Conservation (phyloP, 2,329 filamentous ascomycete species). For the Nemania serpens region DNA sequence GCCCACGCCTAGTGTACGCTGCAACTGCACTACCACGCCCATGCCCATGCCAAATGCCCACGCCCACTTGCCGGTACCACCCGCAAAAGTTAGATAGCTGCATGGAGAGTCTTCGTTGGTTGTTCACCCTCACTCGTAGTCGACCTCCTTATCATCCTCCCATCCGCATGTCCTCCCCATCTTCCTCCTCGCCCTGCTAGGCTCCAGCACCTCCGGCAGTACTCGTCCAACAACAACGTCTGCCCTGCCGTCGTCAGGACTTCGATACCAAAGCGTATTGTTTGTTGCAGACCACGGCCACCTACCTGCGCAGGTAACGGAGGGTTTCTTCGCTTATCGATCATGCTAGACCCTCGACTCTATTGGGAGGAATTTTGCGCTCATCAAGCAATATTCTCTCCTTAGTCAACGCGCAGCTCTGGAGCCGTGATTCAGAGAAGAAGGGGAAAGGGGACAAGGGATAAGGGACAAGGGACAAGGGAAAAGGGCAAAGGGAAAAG, state of each 20-base stretch:
- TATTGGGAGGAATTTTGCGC: conserved; percentile 39
- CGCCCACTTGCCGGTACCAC: conserved; percentile 24
- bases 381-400: conserved; percentile 37
- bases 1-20: no score
- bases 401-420: conserved; percentile 31
- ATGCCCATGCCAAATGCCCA: conserved; percentile 3
- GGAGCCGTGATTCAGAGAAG: conserved; percentile 1
- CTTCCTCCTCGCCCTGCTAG: conserved; percentile 9
- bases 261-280: conserved; percentile 4
- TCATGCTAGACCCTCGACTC: conserved; percentile 38
- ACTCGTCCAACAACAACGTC: conserved; percentile 5
- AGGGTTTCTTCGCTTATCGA: conserved; percentile 32
- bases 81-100: conserved; percentile 11
- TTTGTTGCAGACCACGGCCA: conserved; percentile 17
- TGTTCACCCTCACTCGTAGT: conserved; percentile 12
- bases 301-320: conserved; percentile 16
- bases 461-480: neutral
- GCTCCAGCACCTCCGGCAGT: conserved; percentile 11
- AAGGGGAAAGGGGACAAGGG: neutral
- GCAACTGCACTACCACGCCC: neutral
- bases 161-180: neutral
- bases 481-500: neutral
- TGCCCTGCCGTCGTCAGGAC: conserved; percentile 12
- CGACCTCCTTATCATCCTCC: conserved; percentile 17
- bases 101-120: conserved; percentile 13